Conservation (phyloP, 805 yeast species). For the Pichia paraexigua region DNA sequence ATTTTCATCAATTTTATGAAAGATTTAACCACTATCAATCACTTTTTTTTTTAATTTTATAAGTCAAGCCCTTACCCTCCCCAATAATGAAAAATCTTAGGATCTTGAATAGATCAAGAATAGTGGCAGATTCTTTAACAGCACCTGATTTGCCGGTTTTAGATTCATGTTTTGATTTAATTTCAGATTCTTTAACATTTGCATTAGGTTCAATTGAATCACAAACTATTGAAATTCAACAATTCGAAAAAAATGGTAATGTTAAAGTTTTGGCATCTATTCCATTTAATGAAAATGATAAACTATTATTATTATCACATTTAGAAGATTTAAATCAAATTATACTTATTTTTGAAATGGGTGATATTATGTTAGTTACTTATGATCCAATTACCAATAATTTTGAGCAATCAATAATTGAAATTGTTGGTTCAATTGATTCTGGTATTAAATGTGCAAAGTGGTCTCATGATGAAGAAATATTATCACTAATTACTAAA, state of each 20-base stretch:
- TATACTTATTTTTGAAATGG: conserved; percentile 59
- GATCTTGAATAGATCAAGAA: conserved; percentile 43
- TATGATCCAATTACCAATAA: conserved; percentile 42
- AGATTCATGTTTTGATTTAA: conserved; percentile 58
- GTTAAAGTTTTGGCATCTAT: conserved; percentile 52
- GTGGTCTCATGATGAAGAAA: conserved; percentile 93
- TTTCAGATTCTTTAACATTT: conserved; percentile 64
- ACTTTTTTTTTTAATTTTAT: not conserved
- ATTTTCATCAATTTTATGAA: not conserved
- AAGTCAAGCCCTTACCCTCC: not conserved
- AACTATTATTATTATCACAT: conserved; percentile 50
- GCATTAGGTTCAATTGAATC: conserved; percentile 49
- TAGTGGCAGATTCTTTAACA: conserved; percentile 44
- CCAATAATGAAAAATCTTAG: conserved; percentile 26
- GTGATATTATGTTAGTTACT: conserved; percentile 66
- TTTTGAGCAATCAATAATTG: conserved; percentile 50
- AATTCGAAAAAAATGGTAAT: conserved; percentile 58
- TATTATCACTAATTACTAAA: conserved; percentile 58
- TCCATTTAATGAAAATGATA: conserved; percentile 36
- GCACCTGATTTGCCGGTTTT: conserved; percentile 57
- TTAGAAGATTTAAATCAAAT: conserved; percentile 63
- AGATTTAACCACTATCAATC: too few species aligned
- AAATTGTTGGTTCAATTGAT: conserved; percentile 80
- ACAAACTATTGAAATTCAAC: conserved; percentile 66
- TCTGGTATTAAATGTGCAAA: conserved; percentile 60